These are phyloP conservation scores for Zasmidium cellare DNA, from an alignment of 2,329 filamentous ascomycete genomes.

Conservation along the genomic window DNA sequence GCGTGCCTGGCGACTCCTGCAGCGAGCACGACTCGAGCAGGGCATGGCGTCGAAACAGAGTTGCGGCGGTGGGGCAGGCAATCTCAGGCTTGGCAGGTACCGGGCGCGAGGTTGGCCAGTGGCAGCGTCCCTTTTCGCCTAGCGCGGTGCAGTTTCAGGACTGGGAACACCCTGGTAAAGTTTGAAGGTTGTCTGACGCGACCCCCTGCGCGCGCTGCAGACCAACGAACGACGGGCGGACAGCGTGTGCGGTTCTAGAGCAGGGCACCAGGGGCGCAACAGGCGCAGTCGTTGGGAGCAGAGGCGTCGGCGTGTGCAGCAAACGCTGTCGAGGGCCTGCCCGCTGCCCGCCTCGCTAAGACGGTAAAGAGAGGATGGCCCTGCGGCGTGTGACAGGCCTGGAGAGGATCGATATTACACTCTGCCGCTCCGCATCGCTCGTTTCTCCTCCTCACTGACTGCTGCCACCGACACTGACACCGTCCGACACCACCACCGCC, in stretches of 20 bases:
- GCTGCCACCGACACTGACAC: not conserved
- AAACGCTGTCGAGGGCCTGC: too few species aligned
- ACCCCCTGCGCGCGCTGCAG: not conserved
- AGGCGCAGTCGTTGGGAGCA: not conserved
- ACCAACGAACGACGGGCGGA: not conserved
- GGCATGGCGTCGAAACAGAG: not conserved
- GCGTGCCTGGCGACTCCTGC: slow-evolving; percentile 6
- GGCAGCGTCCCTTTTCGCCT: not conserved
- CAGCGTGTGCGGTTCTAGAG: not conserved
- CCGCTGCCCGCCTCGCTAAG: too few species aligned
- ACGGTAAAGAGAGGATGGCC: not conserved
- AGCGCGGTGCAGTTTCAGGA: not conserved
- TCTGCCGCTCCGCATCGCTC: not conserved
- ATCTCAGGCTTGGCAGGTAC: slow-evolving; percentile 8
- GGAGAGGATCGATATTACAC: not conserved
- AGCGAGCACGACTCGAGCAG: not conserved
- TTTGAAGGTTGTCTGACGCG: not conserved
- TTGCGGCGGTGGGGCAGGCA: not conserved
- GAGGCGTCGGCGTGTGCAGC: not conserved
- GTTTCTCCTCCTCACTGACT: not conserved
- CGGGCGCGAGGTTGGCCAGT: not conserved
- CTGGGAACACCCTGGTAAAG: not conserved
- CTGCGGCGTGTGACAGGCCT: not conserved
- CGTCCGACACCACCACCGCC: too few species aligned
- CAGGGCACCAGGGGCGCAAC: not conserved